A percentile compares a stretch with the other conserved stretches of the same genome.
Conservation (phyloP, 129 eudicot species). For the Flaveria ramosissima region DNA sequence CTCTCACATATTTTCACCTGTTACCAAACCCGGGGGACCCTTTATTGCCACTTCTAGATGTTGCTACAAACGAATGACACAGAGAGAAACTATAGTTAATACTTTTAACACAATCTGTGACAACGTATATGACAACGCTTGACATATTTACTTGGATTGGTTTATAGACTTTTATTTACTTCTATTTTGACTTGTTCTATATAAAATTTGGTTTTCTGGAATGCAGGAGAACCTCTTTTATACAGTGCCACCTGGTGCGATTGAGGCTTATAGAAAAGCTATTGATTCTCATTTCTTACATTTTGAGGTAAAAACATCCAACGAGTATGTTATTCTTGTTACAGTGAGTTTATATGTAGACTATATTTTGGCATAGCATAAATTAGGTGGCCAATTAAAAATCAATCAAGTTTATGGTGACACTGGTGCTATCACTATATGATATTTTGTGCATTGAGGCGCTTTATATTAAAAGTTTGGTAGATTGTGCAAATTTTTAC, state of each 20-base stretch:
- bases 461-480: conserved; percentile 1
- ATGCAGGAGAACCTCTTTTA: conserved; percentile 76
- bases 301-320: conserved; percentile 49
- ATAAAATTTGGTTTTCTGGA: neutral
- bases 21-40: neutral
- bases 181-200: conserved; percentile 11
- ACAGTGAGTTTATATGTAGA: conserved; percentile 2
- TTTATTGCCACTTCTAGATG: conserved; percentile 4
- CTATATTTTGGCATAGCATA: conserved; percentile 1
- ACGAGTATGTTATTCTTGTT: neutral
- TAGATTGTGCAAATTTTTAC: conserved; percentile 8
- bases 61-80: conserved; percentile 17
- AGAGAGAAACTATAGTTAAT: neutral
- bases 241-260: conserved; percentile 60
- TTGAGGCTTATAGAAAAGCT: conserved; percentile 60
- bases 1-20: neutral
- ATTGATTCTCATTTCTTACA: conserved; percentile 57
- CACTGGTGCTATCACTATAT: neutral
- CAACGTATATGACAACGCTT: conserved; percentile 7
- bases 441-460: conserved; percentile 5
- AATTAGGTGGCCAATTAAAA: conserved; percentile 8
- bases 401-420: neutral
- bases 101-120: conserved; percentile 14
- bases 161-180: neutral
- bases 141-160: neutral